phyloP scores from a whole-genome alignment of 805 yeast genomes.

The Ogataea philodendri region DNA sequence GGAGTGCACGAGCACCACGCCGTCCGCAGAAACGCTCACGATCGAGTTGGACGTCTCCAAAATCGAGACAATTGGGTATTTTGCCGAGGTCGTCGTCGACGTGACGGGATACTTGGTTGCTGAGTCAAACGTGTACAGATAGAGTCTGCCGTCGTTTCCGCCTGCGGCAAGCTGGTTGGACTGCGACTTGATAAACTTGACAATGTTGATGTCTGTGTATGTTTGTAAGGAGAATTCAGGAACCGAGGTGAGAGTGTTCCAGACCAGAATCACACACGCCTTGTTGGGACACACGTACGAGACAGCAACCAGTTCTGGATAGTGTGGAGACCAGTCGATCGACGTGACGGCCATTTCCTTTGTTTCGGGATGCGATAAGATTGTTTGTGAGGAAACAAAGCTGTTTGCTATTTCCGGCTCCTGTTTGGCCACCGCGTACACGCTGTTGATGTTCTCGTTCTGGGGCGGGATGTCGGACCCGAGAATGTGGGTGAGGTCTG shows the following conservation, averaged over 20 bases:
- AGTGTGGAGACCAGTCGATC: slow-evolving; percentile 33
- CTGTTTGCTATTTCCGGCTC: slow-evolving; percentile 4
- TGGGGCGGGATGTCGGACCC: slow-evolving; percentile 5
- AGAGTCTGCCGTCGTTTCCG: slow-evolving; percentile 47
- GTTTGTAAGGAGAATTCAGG: slow-evolving; percentile 41
- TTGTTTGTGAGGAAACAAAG: slow-evolving; percentile 5
- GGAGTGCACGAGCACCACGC: slow-evolving; percentile 22
- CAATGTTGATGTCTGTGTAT: slow-evolving; percentile 38
- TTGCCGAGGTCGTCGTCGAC: slow-evolving; percentile 9
- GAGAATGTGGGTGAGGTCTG: slow-evolving; percentile 2
- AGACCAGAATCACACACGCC: slow-evolving; percentile 25
- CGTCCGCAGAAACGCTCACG: slow-evolving; percentile 24
- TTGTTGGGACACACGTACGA: slow-evolving; percentile 18
- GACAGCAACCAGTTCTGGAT: slow-evolving; percentile 30
- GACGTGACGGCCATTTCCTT: slow-evolving; percentile 22
- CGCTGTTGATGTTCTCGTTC: slow-evolving; percentile 29
- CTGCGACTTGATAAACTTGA: slow-evolving; percentile 40
- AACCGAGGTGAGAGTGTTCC: slow-evolving; percentile 28
- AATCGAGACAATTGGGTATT: slow-evolving; percentile 23
- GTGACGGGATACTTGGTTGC: slow-evolving; percentile 28
- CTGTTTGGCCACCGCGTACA: slow-evolving; percentile 19
- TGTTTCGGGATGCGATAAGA: slow-evolving; percentile 8
- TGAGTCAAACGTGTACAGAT: slow-evolving; percentile 47
- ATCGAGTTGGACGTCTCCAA: slow-evolving; percentile 29
- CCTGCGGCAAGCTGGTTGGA: slow-evolving; percentile 47